phyloP scores from a whole-genome alignment of 495 filamentous ascomycete genomes.

The Penicillium maclennaniae region DNA sequence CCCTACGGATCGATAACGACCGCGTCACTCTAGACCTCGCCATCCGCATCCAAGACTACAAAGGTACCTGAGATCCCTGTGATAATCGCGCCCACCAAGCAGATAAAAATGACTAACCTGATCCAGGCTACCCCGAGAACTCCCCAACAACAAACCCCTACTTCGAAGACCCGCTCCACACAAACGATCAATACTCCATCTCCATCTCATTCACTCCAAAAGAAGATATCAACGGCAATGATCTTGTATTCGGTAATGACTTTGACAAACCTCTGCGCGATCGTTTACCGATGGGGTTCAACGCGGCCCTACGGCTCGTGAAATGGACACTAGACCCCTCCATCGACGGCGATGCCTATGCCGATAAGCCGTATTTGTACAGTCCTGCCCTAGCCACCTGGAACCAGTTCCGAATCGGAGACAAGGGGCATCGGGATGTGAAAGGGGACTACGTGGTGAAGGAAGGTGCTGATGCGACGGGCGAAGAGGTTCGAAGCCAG shows the following conservation, averaged over 20 bases:
- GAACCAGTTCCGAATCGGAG: slow-evolving; percentile 66
- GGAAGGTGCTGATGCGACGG: slow-evolving; percentile 67
- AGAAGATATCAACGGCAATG: slow-evolving; percentile 58
- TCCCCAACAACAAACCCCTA: slow-evolving; percentile 63
- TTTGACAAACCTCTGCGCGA: slow-evolving; percentile 85
- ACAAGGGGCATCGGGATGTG: slow-evolving; percentile 28
- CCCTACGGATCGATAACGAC: slow-evolving; percentile 56
- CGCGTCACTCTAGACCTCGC: slow-evolving; percentile 57
- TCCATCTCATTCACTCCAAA: slow-evolving; percentile 70
- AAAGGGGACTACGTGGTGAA: slow-evolving; percentile 49
- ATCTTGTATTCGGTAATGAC: slow-evolving; percentile 88
- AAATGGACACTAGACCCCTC: slow-evolving; percentile 86
- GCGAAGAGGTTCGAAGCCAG: slow-evolving; percentile 42
- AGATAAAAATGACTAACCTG: slow-evolving; percentile 17
- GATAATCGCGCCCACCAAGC: neutral
- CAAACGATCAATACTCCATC: slow-evolving; percentile 76
- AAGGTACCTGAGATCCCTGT: slow-evolving; percentile 36
- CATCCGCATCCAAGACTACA: slow-evolving; percentile 65
- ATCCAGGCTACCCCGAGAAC: slow-evolving; percentile 52
- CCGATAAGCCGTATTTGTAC: slow-evolving; percentile 80
- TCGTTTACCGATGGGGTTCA: slow-evolving; percentile 80
- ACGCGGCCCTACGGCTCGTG: slow-evolving; percentile 72
- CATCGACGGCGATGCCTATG: slow-evolving; percentile 81
- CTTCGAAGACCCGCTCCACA: slow-evolving; percentile 67
- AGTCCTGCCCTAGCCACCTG: slow-evolving; percentile 70